Conservation (phyloP, 83 land plant species). For the Picea abies region DNA sequence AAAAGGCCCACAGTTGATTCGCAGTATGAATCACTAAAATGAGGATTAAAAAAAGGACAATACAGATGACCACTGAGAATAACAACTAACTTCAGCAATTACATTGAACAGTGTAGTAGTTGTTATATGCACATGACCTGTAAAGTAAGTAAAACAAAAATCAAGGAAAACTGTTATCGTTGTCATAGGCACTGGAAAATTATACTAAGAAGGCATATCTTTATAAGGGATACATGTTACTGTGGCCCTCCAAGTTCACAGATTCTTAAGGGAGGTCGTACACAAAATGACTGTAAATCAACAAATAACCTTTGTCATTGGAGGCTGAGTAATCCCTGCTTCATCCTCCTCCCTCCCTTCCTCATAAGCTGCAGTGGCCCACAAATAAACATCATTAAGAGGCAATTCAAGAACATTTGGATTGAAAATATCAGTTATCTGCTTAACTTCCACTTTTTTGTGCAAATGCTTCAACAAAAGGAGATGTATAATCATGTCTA, state of each 20-base stretch:
- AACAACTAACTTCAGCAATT: too few relatives aligned
- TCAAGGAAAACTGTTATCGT: background rate
- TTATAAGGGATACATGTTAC: too few relatives aligned
- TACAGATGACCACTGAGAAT: too few relatives aligned
- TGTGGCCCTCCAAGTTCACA: background rate
- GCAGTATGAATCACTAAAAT: too few relatives aligned
- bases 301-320: constrained; percentile 6
- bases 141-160: constrained; percentile 1
- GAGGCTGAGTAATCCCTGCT: constrained; percentile 11
- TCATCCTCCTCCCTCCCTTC: constrained; percentile 18
- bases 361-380: constrained; percentile 7
- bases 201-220: too few relatives aligned
- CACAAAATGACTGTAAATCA: background rate
- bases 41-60: too few relatives aligned
- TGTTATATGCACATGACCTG: background rate
- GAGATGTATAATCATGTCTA: too few relatives aligned
- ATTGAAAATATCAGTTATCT: background rate
- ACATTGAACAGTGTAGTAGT: background rate
- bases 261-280: background rate
- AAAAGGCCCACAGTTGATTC: too few relatives aligned
- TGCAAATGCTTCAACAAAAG: background rate
- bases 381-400: background rate
- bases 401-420: background rate
- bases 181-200: background rate
- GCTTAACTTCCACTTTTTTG: background rate